Evolutionary conservation across 768 basidiomycete species (phyloP), one percentile per base, ranked within the genome.

Genomic region (Russula foetens): DNA sequence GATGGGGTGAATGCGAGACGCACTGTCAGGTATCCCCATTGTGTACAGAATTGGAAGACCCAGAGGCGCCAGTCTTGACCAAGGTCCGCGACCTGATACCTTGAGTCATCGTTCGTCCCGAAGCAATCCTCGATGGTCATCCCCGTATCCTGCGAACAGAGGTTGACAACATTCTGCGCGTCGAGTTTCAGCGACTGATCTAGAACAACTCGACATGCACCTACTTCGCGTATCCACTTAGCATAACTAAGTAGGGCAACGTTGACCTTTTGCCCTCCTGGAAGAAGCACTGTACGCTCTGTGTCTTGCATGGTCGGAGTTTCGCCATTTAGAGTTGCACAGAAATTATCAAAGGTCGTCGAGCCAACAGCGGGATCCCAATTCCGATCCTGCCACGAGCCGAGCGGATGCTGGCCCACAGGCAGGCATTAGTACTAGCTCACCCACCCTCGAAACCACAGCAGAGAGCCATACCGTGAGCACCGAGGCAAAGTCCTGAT

Each of bases 1-100:
- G 15, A 8, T 9, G 35, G n/a, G 15, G 9, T 28, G 12, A n/a
- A 54, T 33, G 26, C 26, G 21, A 46, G 52, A 59, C 82, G 35
- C 66, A 89, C 91, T 31, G 79, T 84, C 71, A 96, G 94, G 72
- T 92, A 99, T 2, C 94, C 96, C 96, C 96, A 98, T 68, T 96
- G 83, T 0, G 91, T 93, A 75, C 92, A 95, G 59, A 90, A 90
- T 75, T 92, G 95, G 79, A 93, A 97, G 7, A 76, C 67, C 95
- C 95, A 98, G 15, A 85, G 72, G 33, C 92, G 82, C 95, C 95
- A 98, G 1, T 80, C 81, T 68, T 92, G 82, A 54, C 82, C 77
- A 17, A 93, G 73, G 24, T 81, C 82, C 1, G 79, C 81, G 19
- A 78, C 75, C 65, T 79, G 77, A 71, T 81, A 94, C 61, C 81